phyloP scores from a whole-genome alignment of 768 basidiomycete genomes.

The Cyathus striatus region DNA sequence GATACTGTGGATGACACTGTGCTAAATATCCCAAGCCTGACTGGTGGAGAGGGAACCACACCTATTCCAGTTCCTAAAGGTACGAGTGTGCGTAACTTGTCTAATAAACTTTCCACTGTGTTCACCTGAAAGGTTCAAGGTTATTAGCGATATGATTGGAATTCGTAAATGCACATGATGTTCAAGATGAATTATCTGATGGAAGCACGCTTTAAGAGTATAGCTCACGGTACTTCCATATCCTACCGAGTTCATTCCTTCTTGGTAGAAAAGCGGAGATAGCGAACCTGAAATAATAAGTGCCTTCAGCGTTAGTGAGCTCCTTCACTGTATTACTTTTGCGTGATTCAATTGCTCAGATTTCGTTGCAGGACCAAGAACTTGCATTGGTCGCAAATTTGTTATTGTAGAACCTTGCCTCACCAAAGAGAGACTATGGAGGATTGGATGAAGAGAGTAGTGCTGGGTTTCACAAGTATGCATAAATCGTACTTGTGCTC shows the following conservation, averaged over 20 bases:
- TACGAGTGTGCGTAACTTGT: too few relatives aligned
- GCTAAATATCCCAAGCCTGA: conserved; percentile 31
- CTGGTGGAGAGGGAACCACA: conserved; percentile 30
- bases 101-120: too few relatives aligned
- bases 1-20: conserved; percentile 38
- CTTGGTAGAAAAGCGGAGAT: not conserved
- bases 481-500: too few relatives aligned
- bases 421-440: not conserved
- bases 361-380: not conserved
- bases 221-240: not conserved
- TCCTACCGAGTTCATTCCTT: not conserved
- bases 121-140: too few relatives aligned
- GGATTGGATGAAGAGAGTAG: not conserved
- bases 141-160: not conserved
- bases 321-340: not conserved
- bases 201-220: not conserved
- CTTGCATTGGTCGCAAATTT: not conserved
- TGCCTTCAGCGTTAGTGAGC: not conserved
- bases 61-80: conserved; percentile 29
- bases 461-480: too few relatives aligned
- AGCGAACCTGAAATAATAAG: not conserved
- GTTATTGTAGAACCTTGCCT: not conserved
- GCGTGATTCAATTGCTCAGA: not conserved
- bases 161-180: not conserved
- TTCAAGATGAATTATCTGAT: too few relatives aligned